These are phyloP conservation scores for Hypoxylon lienhwacheense DNA, from an alignment of 495 filamentous ascomycete species.

Conservation along the genomic window DNA sequence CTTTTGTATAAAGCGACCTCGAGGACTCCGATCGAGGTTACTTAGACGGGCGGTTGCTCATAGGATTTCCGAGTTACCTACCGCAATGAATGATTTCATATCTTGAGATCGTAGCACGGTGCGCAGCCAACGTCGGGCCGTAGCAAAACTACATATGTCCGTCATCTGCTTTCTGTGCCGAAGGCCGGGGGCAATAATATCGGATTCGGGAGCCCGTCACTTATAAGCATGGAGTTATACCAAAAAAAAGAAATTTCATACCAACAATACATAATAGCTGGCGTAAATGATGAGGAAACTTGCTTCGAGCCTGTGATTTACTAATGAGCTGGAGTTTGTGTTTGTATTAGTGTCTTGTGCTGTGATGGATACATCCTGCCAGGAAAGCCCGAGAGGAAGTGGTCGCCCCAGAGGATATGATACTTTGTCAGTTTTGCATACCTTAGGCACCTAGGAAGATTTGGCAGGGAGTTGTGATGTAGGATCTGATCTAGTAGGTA, in stretches of 20 bases:
- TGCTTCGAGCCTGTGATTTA: constrained; percentile 8
- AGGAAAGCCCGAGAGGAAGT: too few species aligned
- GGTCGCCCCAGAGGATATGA: too few species aligned
- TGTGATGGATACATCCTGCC: too few species aligned
- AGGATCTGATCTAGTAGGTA: too few species aligned
- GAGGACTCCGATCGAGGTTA: constrained; percentile 27
- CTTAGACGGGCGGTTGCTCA: constrained; percentile 34
- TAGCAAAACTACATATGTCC: neutral
- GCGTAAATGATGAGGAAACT: constrained; percentile 31
- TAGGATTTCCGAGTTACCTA: constrained; percentile 20
- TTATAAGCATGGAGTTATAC: too few species aligned
- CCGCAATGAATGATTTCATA: constrained; percentile 25
- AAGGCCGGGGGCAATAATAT: constrained; percentile 5
- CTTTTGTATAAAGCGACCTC: constrained; percentile 39
- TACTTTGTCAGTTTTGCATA: too few species aligned
- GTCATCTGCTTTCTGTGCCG: constrained; percentile 3
- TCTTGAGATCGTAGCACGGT: neutral
- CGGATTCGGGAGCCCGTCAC: constrained; percentile 1
- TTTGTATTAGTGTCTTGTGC: constrained; percentile 27
- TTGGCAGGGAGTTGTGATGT: too few species aligned
- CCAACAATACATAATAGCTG: constrained; percentile 20
- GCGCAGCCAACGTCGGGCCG: neutral
- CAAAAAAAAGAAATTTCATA: too few species aligned
- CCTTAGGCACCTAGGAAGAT: too few species aligned
- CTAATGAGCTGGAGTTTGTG: constrained; percentile 17